Evolutionary conservation across 164 flowering plant species (phyloP), one percentile per base, ranked within the genome.

Genomic region (Tinospora cordifolia): DNA sequence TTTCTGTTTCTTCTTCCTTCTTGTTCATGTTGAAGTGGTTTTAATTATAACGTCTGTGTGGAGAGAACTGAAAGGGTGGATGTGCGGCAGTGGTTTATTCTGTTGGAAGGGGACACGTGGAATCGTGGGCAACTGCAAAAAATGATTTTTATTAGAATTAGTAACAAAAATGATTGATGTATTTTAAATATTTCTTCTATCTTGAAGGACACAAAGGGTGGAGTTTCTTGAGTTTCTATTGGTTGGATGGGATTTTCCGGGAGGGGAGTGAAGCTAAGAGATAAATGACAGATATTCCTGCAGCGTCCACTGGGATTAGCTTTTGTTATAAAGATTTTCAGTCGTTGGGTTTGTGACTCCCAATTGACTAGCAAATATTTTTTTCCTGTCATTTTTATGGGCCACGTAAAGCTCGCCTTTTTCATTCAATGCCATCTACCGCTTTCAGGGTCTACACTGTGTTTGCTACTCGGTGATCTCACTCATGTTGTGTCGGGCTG

Each of bases 51-150:
- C n/a, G 9, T 67, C 70, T 71, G 73, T 81, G 81, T 75, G 77
- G 78, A 69, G 82, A 62, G 78, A 68, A 69, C 72, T 69, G 78
- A 71, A 62, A 34, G 39, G 10, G 63, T n/a, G 62, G 71, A 71
- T 72, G 26, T 36, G 77, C 62, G 76, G 74, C 75, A 65, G 80
- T 75, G 69, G 75, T 78, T 78, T 57, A 57, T 76, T 63, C 72
- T 65, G 82, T 81, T 82, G 68, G 67, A 47, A 47, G 54, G 17
- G 80, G 72, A 83, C 93, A 83, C 94, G 97, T 89, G 93, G 90
- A 82, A 58, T 60, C 60, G 60, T 10, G 63, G 26, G 63, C 57
- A 72, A 79, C 72, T 34, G 62, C 38, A 66, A 26, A 62, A 34
- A 13, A 2, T 59, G 66, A 19, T 30, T 30, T 30, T 30, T 1